Percentiles rank a stretch among this genome's conserved stretches.
phyloP scores from a whole-genome alignment of 768 basidiomycete genomes.

The Pulveroboletus ravenelii region DNA sequence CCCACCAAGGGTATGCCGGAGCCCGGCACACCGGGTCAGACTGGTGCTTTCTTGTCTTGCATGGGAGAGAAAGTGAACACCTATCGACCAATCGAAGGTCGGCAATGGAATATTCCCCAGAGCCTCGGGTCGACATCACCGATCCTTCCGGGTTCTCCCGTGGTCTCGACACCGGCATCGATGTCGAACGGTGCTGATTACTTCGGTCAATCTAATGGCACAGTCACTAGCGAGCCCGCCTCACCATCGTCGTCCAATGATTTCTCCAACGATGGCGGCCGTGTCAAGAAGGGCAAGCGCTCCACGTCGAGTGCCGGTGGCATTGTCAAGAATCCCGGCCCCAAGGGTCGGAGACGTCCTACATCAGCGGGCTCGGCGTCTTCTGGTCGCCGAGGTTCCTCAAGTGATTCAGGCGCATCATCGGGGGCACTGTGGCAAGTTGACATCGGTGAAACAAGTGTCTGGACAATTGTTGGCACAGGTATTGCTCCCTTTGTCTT shows the following conservation, averaged over 20 bases:
- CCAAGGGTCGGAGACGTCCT: slow-evolving; percentile 62
- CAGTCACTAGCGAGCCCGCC: slow-evolving; percentile 64
- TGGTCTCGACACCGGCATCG: slow-evolving; percentile 58
- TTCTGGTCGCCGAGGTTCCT: slow-evolving; percentile 61
- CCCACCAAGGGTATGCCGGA: slow-evolving; percentile 63
- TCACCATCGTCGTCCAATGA: slow-evolving; percentile 59
- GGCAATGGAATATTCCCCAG: slow-evolving; percentile 62
- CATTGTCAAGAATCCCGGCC: slow-evolving; percentile 30
- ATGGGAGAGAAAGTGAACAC: slow-evolving; percentile 94
- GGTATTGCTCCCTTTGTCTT: slow-evolving; percentile 40
- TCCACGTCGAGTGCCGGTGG: slow-evolving; percentile 65
- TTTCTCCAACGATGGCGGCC: slow-evolving; percentile 76
- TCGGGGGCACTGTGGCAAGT: slow-evolving; percentile 85
- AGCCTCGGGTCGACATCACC: slow-evolving; percentile 49
- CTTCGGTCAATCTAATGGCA: slow-evolving; percentile 43
- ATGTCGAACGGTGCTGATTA: slow-evolving; percentile 55
- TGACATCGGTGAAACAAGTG: slow-evolving; percentile 89
- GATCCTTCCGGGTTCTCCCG: slow-evolving; percentile 63
- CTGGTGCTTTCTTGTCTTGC: slow-evolving; percentile 83
- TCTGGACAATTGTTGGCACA: slow-evolving; percentile 92
- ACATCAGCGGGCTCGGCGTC: slow-evolving; percentile 71
- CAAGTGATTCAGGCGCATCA: slow-evolving; percentile 62
- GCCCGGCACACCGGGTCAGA: slow-evolving; percentile 70
- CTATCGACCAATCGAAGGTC: slow-evolving; percentile 77
- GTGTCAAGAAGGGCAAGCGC: slow-evolving; percentile 76